Base-by-base conservation (phyloP, 371 early-diverging fungal species). In the Mucor mucedo region DNA sequence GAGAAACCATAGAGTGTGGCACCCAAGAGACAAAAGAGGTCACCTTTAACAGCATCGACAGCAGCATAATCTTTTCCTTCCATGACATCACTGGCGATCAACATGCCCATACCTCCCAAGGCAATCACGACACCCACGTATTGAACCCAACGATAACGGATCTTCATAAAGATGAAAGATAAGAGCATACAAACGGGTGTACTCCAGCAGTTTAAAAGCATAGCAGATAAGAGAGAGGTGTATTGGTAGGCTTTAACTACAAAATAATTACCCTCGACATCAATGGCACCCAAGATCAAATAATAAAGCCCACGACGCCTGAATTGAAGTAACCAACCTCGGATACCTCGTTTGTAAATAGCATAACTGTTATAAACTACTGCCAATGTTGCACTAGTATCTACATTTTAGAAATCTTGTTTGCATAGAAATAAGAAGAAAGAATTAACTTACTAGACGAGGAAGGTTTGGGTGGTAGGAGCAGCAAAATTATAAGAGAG, bases 241-340 rank as follows among this genome's bases (percentile, higher is more conserved):
- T 90, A 89, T 60, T 72, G 76, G 68, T 84, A 91, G 8, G 89
- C 87, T 72, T 89, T 90, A 52, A 91, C 87, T 5, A 88, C 80
- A 75, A 91, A 89, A 64, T 85, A 91, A 61, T 91, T 91, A 63
- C 84, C 92, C 63, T 91, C 90, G 2, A 91, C 90, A 68, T 91
- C 92, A 8, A 86, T 81, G 2, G 84, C 42, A 0, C 87, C 87
- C 64, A 91, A 66, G 6, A 89, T 27, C 11, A 88, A 59, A 63
- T 89, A 78, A 71, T 50, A 79, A 52, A 75, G 69, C 27, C 79
- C 82, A 29, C 87, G 71, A 35, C 70, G 72, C 45, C 77, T 67
- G 45, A 89, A 67, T 52, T 82, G 82, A 11, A 70, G 60, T 48
- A 80, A 48, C 69, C 78, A 83, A 0, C 86, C 89, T 8, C 62